Evolutionary conservation across 495 filamentous ascomycete species (phyloP).

Genomic region (Aspergillus egyptiacus): DNA sequence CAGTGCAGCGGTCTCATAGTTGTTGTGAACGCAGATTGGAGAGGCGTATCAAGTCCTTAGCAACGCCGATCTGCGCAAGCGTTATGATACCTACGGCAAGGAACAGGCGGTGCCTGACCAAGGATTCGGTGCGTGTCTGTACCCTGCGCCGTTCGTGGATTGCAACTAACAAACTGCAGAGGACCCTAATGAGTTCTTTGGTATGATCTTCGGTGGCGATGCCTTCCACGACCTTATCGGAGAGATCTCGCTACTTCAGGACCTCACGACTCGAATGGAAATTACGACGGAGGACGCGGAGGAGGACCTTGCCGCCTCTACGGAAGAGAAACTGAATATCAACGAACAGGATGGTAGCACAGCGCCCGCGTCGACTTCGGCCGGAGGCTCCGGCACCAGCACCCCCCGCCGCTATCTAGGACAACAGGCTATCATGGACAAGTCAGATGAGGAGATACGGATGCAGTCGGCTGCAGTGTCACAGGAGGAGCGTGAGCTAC

Average conservation of each 20-base stretch:
- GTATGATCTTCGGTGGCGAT: conserved; percentile 96
- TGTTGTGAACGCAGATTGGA: conserved; percentile 55
- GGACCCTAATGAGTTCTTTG: conserved; percentile 97
- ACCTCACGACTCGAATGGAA: conserved; percentile 83
- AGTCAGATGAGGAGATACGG: conserved; percentile 77
- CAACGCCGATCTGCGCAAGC: conserved; percentile 73
- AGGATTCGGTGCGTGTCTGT: conserved; percentile 64
- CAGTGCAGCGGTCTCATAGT: background rate
- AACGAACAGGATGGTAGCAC: conserved; percentile 37
- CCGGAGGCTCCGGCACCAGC: conserved; percentile 51
- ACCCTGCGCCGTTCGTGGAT: background rate
- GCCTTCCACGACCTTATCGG: conserved; percentile 90
- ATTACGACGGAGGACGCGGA: conserved; percentile 72
- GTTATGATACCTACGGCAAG: conserved; percentile 96
- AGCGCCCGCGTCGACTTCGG: conserved; percentile 13
- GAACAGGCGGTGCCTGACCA: conserved; percentile 79
- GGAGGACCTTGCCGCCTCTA: conserved; percentile 49
- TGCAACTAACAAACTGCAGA: conserved; percentile 41
- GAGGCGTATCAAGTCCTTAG: conserved; percentile 98
- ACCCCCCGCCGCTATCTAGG: conserved; percentile 64
- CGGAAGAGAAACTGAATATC: conserved; percentile 45
- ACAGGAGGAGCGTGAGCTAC: conserved; percentile 69
- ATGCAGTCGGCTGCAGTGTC: conserved; percentile 63
- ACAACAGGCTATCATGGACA: conserved; percentile 82
- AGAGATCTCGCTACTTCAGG: conserved; percentile 89